Conservation (phyloP, 148 eudicot genomes). For the Euryodendron excelsum region DNA sequence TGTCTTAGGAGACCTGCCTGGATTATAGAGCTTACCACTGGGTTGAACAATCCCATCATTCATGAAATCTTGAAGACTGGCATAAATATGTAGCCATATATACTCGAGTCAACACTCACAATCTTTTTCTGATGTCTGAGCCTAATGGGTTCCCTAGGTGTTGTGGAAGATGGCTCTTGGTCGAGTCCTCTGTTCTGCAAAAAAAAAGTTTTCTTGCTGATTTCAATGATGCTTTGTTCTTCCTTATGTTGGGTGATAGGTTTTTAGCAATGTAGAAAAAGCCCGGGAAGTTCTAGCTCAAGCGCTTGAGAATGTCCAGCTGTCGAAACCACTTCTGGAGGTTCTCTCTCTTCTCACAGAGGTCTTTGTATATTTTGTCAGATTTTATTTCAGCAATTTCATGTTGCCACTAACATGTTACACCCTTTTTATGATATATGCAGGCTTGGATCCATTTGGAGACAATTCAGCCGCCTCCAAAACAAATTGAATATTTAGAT, state of each 20-base stretch:
- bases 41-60: neutral
- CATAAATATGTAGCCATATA: neutral
- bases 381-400: neutral
- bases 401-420: conserved; percentile 4
- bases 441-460: conserved; percentile 91
- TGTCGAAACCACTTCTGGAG: conserved; percentile 91
- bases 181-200: neutral
- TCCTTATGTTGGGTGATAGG: conserved; percentile 36
- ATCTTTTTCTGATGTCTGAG: neutral
- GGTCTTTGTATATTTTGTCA: neutral
- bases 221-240: neutral
- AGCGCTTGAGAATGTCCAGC: conserved; percentile 63
- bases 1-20: neutral
- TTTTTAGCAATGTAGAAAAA: conserved; percentile 63
- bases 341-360: conserved; percentile 31
- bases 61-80: neutral
- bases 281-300: conserved; percentile 78
- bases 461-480: conserved; percentile 64
- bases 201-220: neutral
- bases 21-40: neutral
- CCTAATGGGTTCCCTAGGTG: neutral
- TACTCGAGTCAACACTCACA: neutral
- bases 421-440: conserved; percentile 7
- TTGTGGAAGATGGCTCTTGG: neutral
- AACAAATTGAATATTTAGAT: conserved; percentile 74